A percentile compares a stretch with the other conserved stretches of the same genome.
Evolutionary conservation across 1,284 basidiomycete genomes (phyloP).

Genomic region (Stereum hirsutum): DNA sequence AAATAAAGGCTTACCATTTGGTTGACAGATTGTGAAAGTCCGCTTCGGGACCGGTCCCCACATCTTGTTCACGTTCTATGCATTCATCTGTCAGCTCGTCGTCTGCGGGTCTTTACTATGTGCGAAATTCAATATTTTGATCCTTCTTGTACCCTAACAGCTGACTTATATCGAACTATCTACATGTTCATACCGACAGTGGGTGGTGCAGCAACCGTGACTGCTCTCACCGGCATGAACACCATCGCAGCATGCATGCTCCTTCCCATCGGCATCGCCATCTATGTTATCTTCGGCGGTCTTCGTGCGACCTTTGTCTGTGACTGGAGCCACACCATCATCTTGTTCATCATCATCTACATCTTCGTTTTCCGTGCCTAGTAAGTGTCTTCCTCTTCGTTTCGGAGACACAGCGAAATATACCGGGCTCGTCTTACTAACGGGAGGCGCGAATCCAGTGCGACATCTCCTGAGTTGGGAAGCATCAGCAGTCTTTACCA

Average conservation of each 20-base stretch:
- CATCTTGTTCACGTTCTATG: slow-evolving; percentile 73
- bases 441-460: slow-evolving; percentile 26
- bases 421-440: too few relatives aligned
- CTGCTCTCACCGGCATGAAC: slow-evolving; percentile 74
- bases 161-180: slow-evolving; percentile 6
- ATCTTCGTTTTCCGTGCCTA: slow-evolving; percentile 36
- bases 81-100: slow-evolving; percentile 68
- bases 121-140: slow-evolving; percentile 29
- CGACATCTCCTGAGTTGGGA: slow-evolving; percentile 52
- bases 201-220: slow-evolving; percentile 75
- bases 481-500: slow-evolving; percentile 48
- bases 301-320: slow-evolving; percentile 46
- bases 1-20: slow-evolving; percentile 10
- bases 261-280: slow-evolving; percentile 43
- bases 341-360: slow-evolving; percentile 37
- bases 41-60: slow-evolving; percentile 76
- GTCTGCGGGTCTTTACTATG: slow-evolving; percentile 51
- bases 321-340: slow-evolving; percentile 41
- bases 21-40: slow-evolving; percentile 52
- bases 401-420: too few relatives aligned
- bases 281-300: slow-evolving; percentile 40
- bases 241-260: slow-evolving; percentile 79
- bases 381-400: slow-evolving; percentile 12
- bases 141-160: too few relatives aligned
- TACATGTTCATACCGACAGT: slow-evolving; percentile 18